phyloP scores from a whole-genome alignment of 192 early-diverging fungal species.

The Dimargaris cristalligena region DNA sequence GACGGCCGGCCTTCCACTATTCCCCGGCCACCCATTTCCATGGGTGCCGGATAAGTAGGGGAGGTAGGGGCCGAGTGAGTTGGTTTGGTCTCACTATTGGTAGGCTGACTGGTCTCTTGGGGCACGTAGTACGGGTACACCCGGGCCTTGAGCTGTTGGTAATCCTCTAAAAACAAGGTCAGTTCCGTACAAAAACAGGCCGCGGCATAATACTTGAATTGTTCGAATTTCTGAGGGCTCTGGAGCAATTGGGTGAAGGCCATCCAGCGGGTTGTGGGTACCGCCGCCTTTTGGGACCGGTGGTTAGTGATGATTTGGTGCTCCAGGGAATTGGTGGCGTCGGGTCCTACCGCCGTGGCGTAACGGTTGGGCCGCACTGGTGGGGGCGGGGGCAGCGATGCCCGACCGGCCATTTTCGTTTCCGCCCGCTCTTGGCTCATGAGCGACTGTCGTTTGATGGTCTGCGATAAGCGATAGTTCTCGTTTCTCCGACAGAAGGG shows the following conservation, averaged over 20 bases:
- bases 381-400: background rate
- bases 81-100: background rate
- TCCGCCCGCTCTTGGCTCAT: background rate
- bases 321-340: background rate
- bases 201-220: constrained; percentile 11
- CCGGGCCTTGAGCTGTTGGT: constrained; percentile 14
- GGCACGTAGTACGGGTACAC: constrained; percentile 8
- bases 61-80: background rate
- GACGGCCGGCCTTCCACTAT: background rate
- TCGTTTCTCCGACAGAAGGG: no score
- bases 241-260: background rate
- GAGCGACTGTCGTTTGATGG: constrained; percentile 8
- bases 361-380: background rate
- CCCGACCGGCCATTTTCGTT: no score
- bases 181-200: constrained; percentile 20
- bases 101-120: background rate
- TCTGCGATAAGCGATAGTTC: background rate
- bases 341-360: background rate
- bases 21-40: background rate
- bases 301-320: background rate
- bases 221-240: background rate
- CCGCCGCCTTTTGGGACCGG: background rate
- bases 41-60: background rate
- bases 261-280: constrained; percentile 1
- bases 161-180: constrained; percentile 17